Evolutionary conservation across 768 basidiomycete species (phyloP), one percentile per base, ranked within the genome.

Genomic region (Tylopilus sp.): DNA sequence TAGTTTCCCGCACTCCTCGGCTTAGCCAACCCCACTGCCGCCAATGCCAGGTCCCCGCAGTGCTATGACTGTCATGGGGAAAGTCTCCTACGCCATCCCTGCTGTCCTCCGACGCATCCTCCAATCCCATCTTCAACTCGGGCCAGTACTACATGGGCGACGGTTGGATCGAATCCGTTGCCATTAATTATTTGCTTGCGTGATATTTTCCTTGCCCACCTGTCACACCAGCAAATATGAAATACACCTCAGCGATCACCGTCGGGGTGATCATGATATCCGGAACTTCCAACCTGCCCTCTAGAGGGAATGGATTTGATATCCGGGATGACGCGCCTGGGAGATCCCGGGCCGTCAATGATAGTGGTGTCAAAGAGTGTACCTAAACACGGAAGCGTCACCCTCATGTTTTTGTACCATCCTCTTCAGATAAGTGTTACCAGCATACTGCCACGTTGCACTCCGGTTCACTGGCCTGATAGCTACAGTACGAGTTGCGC

Each of bases 61-160:
- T n/a, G 74, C 76, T 19, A 75, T 81, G 63, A 78, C 74, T 5
- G 80, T 77, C 12, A 77, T 82, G 63, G 76, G 76, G 26, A 61
- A 66, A 14, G 82, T 80, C 11, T 78, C 77, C 37, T 84, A 84
- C 61, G 76, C 82, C 54, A 81, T 84, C 51, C 82, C 83, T 19
- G 76, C 84, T 60, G 67, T 78, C 57, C 71, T 77, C 55, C 75
- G 82, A 43, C 74, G 83, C 41, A 61, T 74, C 48, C 83, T 74
- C 63, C 68, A 71, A 53, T 73, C 74, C 53, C 82, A 84, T 61
- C 80, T 84, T 84, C 72, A 75, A 72, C 34, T 82, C 83, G 0
- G 83, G 83, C 7, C 83, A 83, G 14, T 84, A 80, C 66, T 83
- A 81, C 68, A 74, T 84, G 75, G 77, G 81, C 24, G 72, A 76